phyloP scores from a whole-genome alignment of 2,329 filamentous ascomycete genomes.

The Paecilomyces formosus region DNA sequence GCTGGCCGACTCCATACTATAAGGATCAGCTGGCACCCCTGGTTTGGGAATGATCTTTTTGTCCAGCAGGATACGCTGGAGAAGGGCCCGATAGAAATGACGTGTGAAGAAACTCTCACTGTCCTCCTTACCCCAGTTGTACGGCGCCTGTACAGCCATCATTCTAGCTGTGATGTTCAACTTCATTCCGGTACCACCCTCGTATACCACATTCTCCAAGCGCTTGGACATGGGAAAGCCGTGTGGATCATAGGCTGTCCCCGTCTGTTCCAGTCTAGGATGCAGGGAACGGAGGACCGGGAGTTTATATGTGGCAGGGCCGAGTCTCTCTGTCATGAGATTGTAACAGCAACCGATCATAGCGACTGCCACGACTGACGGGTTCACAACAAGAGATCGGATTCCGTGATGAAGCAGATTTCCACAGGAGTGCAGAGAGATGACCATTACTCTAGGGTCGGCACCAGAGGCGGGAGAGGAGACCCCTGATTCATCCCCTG shows the following conservation, averaged over 20 bases:
- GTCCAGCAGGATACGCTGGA: constrained; percentile 91
- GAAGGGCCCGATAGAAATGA: constrained; percentile 83
- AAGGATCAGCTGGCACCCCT: constrained; percentile 18
- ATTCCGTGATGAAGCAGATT: constrained; percentile 96
- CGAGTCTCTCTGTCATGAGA: constrained; percentile 80
- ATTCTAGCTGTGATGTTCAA: constrained; percentile 95
- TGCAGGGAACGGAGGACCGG: constrained; percentile 70
- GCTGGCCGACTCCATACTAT: constrained; percentile 4
- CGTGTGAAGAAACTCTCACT: constrained; percentile 84
- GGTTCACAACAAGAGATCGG: constrained; percentile 75
- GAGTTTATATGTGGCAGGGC: constrained; percentile 78
- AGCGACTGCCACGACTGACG: constrained; percentile 77
- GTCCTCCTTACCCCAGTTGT: constrained; percentile 79
- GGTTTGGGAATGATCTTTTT: constrained; percentile 63
- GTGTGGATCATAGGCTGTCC: constrained; percentile 70
- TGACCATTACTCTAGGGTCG: constrained; percentile 59
- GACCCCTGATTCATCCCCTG: background rate
- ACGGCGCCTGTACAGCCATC: constrained; percentile 95
- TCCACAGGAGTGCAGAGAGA: constrained; percentile 94
- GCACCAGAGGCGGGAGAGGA: background rate
- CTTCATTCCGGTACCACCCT: constrained; percentile 56
- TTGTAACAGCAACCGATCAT: constrained; percentile 99
- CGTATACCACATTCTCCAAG: constrained; percentile 51
- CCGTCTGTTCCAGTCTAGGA: constrained; percentile 59
- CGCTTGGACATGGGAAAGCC: constrained; percentile 87